Evolutionary conservation across 192 early-diverging fungal species (phyloP), one percentile per base, ranked within the genome.

Genomic region (Dissophora globulifera): DNA sequence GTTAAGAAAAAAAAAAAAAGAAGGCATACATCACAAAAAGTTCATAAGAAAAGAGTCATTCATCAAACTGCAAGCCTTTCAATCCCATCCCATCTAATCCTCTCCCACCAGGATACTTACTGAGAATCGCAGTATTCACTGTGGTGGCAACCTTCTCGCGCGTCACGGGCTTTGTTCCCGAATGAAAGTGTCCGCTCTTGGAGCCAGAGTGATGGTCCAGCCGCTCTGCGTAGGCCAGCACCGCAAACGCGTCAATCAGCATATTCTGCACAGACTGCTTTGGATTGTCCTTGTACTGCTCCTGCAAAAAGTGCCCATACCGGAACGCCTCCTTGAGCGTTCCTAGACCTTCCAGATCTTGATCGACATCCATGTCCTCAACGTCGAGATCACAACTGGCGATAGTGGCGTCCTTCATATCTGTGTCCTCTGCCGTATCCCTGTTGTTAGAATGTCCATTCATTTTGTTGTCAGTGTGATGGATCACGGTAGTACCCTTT

Each of bases 71-170:
- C n/a, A n/a, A n/a, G n/a, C n/a, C n/a, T n/a, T n/a, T n/a, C n/a
- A n/a, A n/a, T n/a, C n/a, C n/a, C n/a, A n/a, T n/a, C n/a, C n/a
- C n/a, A n/a, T n/a, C n/a, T n/a, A n/a, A 52, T 31, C 45, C 19
- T 22, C 46, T 42, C 20, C 56, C 62, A 38, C 6, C 6, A 38
- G 13, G n/a, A 17, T 45, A 32, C 62, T 58, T 78, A 88, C 85
- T 69, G 54, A 84, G 78, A 57, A 94, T 92, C 3, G 89, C 91
- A 52, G 80, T 83, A 59, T 94, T 93, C 10, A 94, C 80, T 17
- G 85, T 79, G 35, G 79, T 81, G 7, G 91, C 92, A 38, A 95
- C 71, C 11, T 81, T 69, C 58, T 86, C 79, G 19, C 92, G 83
- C 5, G 63, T 58, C 3, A 75, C 22, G 7, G 62, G 46, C 20